Conservation (phyloP, 495 filamentous ascomycete genomes). For the Lasiosphaeriaceae sp. region DNA sequence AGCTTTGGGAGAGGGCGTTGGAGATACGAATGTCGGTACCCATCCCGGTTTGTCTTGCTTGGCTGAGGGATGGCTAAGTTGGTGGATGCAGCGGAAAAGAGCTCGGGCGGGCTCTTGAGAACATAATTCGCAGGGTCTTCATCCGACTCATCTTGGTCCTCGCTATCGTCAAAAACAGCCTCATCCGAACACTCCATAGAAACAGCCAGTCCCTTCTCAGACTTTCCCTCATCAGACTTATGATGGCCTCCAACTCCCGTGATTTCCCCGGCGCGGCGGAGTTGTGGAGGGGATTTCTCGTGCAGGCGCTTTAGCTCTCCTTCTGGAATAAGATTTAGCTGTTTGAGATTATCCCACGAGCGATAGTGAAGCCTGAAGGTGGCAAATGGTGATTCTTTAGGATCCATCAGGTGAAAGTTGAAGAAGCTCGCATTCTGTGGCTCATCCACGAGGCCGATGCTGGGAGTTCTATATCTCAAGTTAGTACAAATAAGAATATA, state of each 20-base stretch:
- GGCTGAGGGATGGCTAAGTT: constrained; percentile 12
- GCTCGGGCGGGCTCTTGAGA: constrained; percentile 28
- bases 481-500: not conserved
- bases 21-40: constrained; percentile 22
- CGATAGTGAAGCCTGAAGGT: constrained; percentile 50
- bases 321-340: constrained; percentile 36
- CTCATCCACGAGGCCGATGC: constrained; percentile 43
- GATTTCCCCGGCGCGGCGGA: too few species aligned
- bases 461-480: constrained; percentile 34
- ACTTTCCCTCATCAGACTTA: too few species aligned
- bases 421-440: constrained; percentile 46
- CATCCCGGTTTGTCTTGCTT: constrained; percentile 21
- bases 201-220: not conserved
- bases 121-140: not conserved
- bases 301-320: constrained; percentile 14
- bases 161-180: constrained; percentile 10
- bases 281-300: not conserved
- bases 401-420: constrained; percentile 43
- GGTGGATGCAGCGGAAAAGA: constrained; percentile 11
- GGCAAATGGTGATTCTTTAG: constrained; percentile 43
- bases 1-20: constrained; percentile 45
- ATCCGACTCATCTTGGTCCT: not conserved
- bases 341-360: constrained; percentile 36
- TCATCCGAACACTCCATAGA: constrained; percentile 11
- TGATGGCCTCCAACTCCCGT: not conserved